These are phyloP conservation scores for Pilobolus umbonatus DNA, from an alignment of 192 early-diverging fungal species.

Conservation along the genomic window DNA sequence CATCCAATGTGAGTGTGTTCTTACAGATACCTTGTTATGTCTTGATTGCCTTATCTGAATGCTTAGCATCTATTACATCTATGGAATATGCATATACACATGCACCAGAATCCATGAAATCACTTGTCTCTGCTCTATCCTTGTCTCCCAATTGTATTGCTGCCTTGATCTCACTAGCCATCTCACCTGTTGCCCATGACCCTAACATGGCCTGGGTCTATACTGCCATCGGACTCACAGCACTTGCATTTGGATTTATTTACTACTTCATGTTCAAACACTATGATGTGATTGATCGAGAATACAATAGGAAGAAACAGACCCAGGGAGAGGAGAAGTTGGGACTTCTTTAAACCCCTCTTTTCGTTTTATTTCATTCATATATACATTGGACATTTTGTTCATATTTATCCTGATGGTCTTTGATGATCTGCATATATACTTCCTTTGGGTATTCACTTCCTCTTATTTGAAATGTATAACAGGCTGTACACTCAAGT, in stretches of 20 bases:
- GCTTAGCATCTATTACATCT: slow-evolving; percentile 61
- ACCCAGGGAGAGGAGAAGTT: not conserved
- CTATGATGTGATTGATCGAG: slow-evolving; percentile 46
- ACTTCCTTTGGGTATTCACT: slow-evolving; percentile 22
- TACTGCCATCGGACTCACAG: slow-evolving; percentile 40
- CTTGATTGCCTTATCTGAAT: slow-evolving; percentile 52
- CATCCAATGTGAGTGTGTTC: slow-evolving; percentile 41
- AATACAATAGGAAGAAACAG: slow-evolving; percentile 6
- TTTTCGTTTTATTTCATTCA: not conserved
- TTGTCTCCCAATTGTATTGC: slow-evolving; percentile 55
- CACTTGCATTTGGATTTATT: slow-evolving; percentile 33
- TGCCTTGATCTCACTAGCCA: slow-evolving; percentile 52
- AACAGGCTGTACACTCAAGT: slow-evolving; percentile 16
- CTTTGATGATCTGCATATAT: slow-evolving; percentile 11
- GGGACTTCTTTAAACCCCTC: not conserved
- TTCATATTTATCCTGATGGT: slow-evolving; percentile 13
- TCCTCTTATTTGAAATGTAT: slow-evolving; percentile 19
- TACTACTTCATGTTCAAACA: slow-evolving; percentile 52
- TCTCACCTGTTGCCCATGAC: slow-evolving; percentile 47
- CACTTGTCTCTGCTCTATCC: slow-evolving; percentile 56
- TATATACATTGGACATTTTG: not conserved
- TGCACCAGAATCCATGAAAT: slow-evolving; percentile 59
- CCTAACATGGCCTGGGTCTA: slow-evolving; percentile 55
- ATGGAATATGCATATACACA: slow-evolving; percentile 62
- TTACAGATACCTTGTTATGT: slow-evolving; percentile 55